Base-by-base conservation (phyloP, 768 basidiomycete species). In the Naganishia vaughanmartiniae region DNA sequence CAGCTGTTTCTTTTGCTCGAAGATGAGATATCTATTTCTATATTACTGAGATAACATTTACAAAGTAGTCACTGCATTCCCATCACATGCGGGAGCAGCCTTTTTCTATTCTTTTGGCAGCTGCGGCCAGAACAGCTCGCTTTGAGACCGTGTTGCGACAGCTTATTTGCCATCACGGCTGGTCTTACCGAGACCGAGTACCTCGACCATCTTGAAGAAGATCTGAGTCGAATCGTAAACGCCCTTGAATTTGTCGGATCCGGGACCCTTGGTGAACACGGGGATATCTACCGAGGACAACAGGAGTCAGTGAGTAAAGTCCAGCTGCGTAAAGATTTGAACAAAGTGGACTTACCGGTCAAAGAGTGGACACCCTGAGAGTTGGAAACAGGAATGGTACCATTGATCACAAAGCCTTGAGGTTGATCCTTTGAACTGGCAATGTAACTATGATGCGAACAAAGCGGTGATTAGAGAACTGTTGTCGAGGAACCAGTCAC, bases 341-440 rank as follows among this genome's bases (percentile, higher is more conserved):
- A 24, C 24, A 67, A 3, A 39, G 31, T 5, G 7, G 26, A 46
- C 60, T n/a, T 46, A 63, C 60, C 60, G 60, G 60, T 63, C 39
- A 75, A 56, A 39, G 78, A 81, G 73, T 83, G 82, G 6, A 83
- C 81, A 53, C 82, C 82, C 69, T 81, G 79, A 28, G 74, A 74
- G 24, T 74, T 63, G 0, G 39, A 17, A 3, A 68, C 72, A 15
- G 78, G 80, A 14, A 83, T 69, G 69, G 78, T 81, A 48, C 82
- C 82, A 42, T 77, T 78, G 71, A 80, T 72, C 45, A 74, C 67
- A 75, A 82, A 82, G 5, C 83, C 83, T 48, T 71, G 55, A 4
- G 75, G 72, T 34, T 76, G 73, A 70, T 83, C 82, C 4, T 67
- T 69, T 11, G 77, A 74, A 74, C 81, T 81, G 70, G 76, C 80